Base-by-base conservation (phyloP, 768 basidiomycete species). In the Boletales sp. region DNA sequence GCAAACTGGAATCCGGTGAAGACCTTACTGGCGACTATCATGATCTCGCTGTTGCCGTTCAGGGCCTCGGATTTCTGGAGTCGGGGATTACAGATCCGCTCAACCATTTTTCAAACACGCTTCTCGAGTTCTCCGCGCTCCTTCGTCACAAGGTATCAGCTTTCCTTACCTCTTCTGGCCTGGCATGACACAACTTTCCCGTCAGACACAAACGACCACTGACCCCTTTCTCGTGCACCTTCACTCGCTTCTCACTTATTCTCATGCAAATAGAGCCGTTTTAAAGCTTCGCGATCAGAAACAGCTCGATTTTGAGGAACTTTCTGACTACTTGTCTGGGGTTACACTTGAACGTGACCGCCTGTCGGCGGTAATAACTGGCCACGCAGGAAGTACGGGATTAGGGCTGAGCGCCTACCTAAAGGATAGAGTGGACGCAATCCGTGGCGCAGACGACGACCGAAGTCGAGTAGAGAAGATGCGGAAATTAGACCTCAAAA, bases 21-120 rank as follows among this genome's bases (percentile, higher is more conserved):
- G 96, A 99, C 79, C 83, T 99, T 42, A 89, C 93, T 53, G 84
- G 84, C 56, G 96, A 99, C 75, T 99, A 99, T 70, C 93, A 97
- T 65, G 96, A 97, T 70, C 75, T 98, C 56, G 94, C 96, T 39
- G 89, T 94, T 55, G 88, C 92, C 38, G 92, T 96, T 41, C 95
- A 98, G 67, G 95, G 94, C 44, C 80, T 99, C 53, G 96, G 95
- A 58, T 98, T 97, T 72, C 80, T 99, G 56, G 96, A 99, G 70
- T 92, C 90, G 55, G 96, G 96, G 35, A 99, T 99, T 57, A 99
- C 96, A 41, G 96, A 99, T 62, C 94, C 93, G 1, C 73, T 99
- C 57, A 95, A 95, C 63, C 87, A 95, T 65, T 98, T 98, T 59
- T 96, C 95, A 30, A 94, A 95, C 65, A 94, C 93, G 2, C 75